Base-by-base conservation (phyloP, 768 basidiomycete species). In the Boletus coccyginus region DNA sequence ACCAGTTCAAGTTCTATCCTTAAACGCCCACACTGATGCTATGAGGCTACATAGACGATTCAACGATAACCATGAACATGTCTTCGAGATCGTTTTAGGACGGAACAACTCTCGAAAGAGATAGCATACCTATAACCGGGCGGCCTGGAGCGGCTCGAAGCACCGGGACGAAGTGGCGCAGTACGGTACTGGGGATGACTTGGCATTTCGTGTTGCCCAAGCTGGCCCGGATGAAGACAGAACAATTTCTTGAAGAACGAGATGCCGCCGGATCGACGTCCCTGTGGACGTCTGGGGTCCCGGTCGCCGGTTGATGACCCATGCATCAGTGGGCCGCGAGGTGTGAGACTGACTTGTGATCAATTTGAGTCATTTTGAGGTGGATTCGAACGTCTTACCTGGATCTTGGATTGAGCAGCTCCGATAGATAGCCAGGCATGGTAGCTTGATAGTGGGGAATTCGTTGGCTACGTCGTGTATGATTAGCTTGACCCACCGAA, bases 391-490 rank as follows among this genome's bases (percentile, higher is more conserved):
- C 14, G 9, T 43, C 36, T 14, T 46, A 63, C 62, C 55, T 19
- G 19, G 3, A 8, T 10, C 31, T 46, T 4, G 24, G 13, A 13
- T 43, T 17, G 29, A 54, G 29, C 3, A 53, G 7, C 3, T 7
- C 21, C 3, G 55, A 42, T 9, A 58, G 19, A 19, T 41, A 39
- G 1, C 55, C 16, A 31, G 38, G 35, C 64, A 46, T 61, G 12
- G 5, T 1, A 9, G 10, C 27, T 35, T 31, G 3, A 56, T 16
- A 46, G 36, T 11, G 43, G 24, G 17, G 9, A 14, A 6, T 13
- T 17, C 7, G 14, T 16, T 35, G 17, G n/a, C 10, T 19, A 17
- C 24, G 27, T 43, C 52, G 36, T 13, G 12, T 31, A 13, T 31
- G 8, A 46, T 51, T 21, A 33, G 50, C 21, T 33, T n/a, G 7